Evolutionary conservation across 2,329 filamentous ascomycete genomes (phyloP), one percentile per base, ranked within the genome.

Genomic region (Raffaelea ambrosiae): DNA sequence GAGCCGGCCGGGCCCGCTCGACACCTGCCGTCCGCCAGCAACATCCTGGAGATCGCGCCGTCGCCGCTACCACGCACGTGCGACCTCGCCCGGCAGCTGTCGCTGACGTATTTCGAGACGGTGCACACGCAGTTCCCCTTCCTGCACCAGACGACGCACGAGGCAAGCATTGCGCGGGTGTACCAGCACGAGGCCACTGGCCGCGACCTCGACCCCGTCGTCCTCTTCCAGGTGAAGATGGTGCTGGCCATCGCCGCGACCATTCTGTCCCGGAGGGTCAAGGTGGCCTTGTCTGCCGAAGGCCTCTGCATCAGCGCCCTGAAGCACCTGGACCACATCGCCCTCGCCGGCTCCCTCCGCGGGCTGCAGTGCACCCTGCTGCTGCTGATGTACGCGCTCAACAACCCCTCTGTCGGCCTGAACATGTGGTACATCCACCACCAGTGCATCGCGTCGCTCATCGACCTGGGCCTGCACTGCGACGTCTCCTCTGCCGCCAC

Each of bases 341-440:
- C 35, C 10, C 26, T 21, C 22, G 33, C 33, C 8, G 65, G 64
- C 3, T 65, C 77, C 13, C 67, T 72, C 0, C 66, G 73, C n/a
- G 60, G 33, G 13, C 33, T 36, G 33, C 33, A 36, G 33, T 16
- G 33, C 33, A 11, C 18, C 13, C 33, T 36, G 5, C 33, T 36
- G 33, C 13, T 36, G 33, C 14, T 16, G 13, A 16, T 36, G 5
- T 36, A 36, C 33, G 33, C 33, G 13, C 33, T 63, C 0, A 56
- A 75, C 1, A 76, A 68, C 50, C 69, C 73, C 0, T 69, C 65
- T 1, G 67, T 72, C 44, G 61, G 66, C 0, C 54, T 77, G 4
- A 77, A 74, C 48, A 61, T 74, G 1, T 78, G 74, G 75, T 73
- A 74, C 46, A 58, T 77, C 2, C 75, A 77, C 46, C 77, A 77